These are phyloP conservation scores for Acer yangbiense DNA, from an alignment of 345 rosid genomes.

Conservation along the genomic window DNA sequence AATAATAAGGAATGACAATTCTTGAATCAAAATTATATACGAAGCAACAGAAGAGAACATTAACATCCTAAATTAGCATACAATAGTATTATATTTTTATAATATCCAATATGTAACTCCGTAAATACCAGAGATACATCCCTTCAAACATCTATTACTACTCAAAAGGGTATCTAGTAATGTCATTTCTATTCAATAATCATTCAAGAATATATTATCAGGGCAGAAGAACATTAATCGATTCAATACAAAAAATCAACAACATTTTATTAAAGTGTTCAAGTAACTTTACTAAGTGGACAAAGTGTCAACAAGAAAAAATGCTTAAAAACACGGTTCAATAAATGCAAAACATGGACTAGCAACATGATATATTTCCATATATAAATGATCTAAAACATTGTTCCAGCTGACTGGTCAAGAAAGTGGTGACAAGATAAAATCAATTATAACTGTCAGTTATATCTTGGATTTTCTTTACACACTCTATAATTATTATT, in stretches of 20 bases:
- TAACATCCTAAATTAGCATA: background rate
- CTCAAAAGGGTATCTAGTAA: background rate
- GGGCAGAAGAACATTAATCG: background rate
- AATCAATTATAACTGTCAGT: background rate
- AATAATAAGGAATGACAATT: conserved; percentile 4
- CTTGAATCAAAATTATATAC: background rate
- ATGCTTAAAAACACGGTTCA: background rate
- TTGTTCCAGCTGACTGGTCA: conserved; percentile 2
- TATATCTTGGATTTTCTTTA: background rate
- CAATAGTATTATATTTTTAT: background rate
- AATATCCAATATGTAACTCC: conserved; percentile 1
- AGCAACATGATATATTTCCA: background rate
- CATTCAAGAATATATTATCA: background rate
- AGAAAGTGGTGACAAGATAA: background rate
- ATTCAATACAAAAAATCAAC: background rate
- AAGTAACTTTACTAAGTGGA: background rate
- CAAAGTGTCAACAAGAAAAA: background rate
- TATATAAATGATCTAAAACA: background rate
- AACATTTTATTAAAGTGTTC: background rate
- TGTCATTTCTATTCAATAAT: background rate
- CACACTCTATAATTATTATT: background rate
- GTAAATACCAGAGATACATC: conserved; percentile 5
- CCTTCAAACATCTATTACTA: background rate
- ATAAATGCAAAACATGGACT: background rate
- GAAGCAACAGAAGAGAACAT: background rate